These are phyloP conservation scores for Metschnikowia kunwiensis DNA, from an alignment of 805 yeast genomes.

Conservation along the genomic window DNA sequence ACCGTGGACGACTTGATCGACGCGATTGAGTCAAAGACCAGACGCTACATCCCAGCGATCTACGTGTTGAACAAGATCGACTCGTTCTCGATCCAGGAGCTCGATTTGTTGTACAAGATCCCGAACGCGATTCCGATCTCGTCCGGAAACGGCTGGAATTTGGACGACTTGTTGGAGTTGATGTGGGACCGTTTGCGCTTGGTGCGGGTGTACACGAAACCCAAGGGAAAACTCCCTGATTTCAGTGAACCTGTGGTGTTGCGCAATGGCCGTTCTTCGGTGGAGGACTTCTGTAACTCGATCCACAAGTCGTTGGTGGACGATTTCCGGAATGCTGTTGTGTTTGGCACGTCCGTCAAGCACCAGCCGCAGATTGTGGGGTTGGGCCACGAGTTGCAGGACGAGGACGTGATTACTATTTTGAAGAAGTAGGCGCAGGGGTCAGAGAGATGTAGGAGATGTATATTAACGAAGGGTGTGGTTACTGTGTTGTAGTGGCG, in stretches of 20 bases:
- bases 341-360: slow-evolving; percentile 90
- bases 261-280: slow-evolving; percentile 75
- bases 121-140: slow-evolving; percentile 98
- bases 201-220: slow-evolving; percentile 96
- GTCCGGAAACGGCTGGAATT: slow-evolving; percentile 94
- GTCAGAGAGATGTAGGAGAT: not conserved
- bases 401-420: slow-evolving; percentile 96
- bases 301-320: slow-evolving; percentile 93
- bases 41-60: slow-evolving; percentile 93
- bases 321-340: slow-evolving; percentile 90
- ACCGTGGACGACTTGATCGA: slow-evolving; percentile 96
- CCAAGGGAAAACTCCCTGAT: slow-evolving; percentile 92
- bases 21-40: slow-evolving; percentile 81
- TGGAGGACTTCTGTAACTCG: slow-evolving; percentile 94
- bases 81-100: slow-evolving; percentile 88
- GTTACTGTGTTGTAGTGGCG: too few relatives aligned
- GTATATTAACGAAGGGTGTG: not conserved
- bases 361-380: slow-evolving; percentile 98
- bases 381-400: slow-evolving; percentile 74
- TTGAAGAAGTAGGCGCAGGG: slow-evolving; percentile 54
- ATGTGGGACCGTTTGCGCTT: slow-evolving; percentile 94
- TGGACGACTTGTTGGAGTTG: slow-evolving; percentile 87
- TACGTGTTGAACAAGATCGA: slow-evolving; percentile 96
- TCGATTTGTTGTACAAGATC: slow-evolving; percentile 83
- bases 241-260: slow-evolving; percentile 93